Base-by-base conservation (phyloP, 2,329 filamentous ascomycete genomes). In the Sporothrix mexicana region DNA sequence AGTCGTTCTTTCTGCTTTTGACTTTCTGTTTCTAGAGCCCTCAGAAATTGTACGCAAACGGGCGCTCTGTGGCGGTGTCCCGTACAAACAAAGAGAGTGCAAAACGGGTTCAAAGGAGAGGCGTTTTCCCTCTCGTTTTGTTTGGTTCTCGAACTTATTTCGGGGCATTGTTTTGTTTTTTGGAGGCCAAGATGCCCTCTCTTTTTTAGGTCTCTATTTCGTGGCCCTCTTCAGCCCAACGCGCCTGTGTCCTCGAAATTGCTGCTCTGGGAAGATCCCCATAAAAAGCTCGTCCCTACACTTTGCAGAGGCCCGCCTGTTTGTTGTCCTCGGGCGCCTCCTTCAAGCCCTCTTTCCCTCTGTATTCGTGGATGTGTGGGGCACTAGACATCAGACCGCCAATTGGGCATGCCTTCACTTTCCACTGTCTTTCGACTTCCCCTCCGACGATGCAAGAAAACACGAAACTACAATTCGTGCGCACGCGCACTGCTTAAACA, bases 191-290 rank as follows among this genome's bases (percentile, higher is more conserved):
- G 53, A 55, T 23, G 23, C 57, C 57, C 25, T 61, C 8, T 62
- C 5, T 4, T 62, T 62, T 41, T 41, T n/a, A n/a, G 30, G 30
- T 4, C 4, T 36, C 30, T 17, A 12, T 64, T 57, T 25, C 15
- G 4, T n/a, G 51, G 20, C 20, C 30, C 23, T 43, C 30, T 30
- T 68, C 64, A 51, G 62, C 62, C 62, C 62, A 66, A 66, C 61
- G 57, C 30, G 41, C 41, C 41, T 47, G 61, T n/a, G 57, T 64
- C 61, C 61, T 66, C 61, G 41, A 47, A 25, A 23, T 15, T 47
- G 20, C 41, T 66, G 41, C 61, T 45, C 66, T 68, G 15, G 66
- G 66, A 53, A 68, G 64, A 47, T 51, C 47, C 17, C 66, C 47
- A 68, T 15, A 68, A 51, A 68, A 67, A 68, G 4, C 1, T 10